Evolutionary conservation across 2,329 filamentous ascomycete species (phyloP).

Genomic region (Mycosphaerella sp.): DNA sequence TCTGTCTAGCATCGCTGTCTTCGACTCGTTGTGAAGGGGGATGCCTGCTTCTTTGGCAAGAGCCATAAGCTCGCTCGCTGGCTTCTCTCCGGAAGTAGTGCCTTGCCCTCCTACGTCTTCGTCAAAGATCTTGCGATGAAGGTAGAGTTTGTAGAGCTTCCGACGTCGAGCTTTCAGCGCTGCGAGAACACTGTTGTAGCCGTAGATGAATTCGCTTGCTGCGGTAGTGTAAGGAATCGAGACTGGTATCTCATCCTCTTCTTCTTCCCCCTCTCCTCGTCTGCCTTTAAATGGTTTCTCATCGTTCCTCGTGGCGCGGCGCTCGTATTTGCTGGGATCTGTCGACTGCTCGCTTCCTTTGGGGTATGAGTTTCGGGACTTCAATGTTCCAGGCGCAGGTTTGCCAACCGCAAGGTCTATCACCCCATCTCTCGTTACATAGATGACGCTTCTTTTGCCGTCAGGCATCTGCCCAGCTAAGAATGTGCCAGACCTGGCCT

Average conservation of each 20-base stretch:
- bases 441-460: conserved; percentile 16
- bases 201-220: conserved; percentile 87
- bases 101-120: conserved; percentile 8
- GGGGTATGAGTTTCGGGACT: background rate
- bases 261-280: conserved; percentile 9
- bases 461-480: conserved; percentile 5
- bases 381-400: background rate
- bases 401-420: conserved; percentile 12
- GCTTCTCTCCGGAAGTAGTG: conserved; percentile 13
- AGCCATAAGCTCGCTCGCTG: conserved; percentile 13
- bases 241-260: conserved; percentile 33
- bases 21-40: conserved; percentile 53
- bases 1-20: conserved; percentile 56
- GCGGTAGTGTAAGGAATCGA: conserved; percentile 69
- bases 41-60: conserved; percentile 42
- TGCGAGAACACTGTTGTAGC: conserved; percentile 70
- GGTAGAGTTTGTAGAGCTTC: conserved; percentile 77
- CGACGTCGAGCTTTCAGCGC: conserved; percentile 65
- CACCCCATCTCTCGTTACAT: conserved; percentile 12
- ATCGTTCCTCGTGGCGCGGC: background rate
- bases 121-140: conserved; percentile 39
- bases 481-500: conserved; percentile 19
- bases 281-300: background rate
- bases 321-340: background rate
- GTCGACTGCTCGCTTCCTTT: background rate